phyloP scores from a whole-genome alignment of 106 monocot genomes.

The Gastrodia elata region DNA sequence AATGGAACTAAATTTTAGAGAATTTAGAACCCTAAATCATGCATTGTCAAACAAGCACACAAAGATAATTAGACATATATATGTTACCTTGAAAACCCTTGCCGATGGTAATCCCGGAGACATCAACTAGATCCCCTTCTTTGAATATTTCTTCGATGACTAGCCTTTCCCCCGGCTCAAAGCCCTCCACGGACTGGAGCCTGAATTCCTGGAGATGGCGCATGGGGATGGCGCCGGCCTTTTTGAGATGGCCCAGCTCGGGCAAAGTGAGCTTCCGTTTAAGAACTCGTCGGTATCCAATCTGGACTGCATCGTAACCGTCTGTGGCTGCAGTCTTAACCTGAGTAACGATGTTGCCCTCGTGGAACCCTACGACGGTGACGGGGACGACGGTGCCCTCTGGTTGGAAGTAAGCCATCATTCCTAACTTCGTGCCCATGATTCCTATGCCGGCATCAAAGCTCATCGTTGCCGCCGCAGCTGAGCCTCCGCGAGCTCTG shows the following conservation, averaged over 20 bases:
- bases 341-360: constrained; percentile 98
- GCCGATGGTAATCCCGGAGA: constrained; percentile 76
- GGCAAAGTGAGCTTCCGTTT: constrained; percentile 82
- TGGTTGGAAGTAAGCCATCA: constrained; percentile 94
- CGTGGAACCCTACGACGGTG: constrained; percentile 89
- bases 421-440: constrained; percentile 96
- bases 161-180: constrained; percentile 72
- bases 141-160: constrained; percentile 71
- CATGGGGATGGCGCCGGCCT: constrained; percentile 74
- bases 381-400: constrained; percentile 78
- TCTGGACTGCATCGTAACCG: constrained; percentile 92
- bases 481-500: neutral
- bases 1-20: no score
- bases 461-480: constrained; percentile 29
- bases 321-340: constrained; percentile 82
- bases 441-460: constrained; percentile 79
- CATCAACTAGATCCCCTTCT: constrained; percentile 88
- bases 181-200: constrained; percentile 54
- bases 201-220: constrained; percentile 91
- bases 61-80: neutral
- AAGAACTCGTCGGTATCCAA: constrained; percentile 79
- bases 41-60: no score
- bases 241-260: constrained; percentile 81
- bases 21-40: no score
- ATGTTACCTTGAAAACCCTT: constrained; percentile 90